A percentile compares a stretch with the other conserved stretches of the same genome.
These are phyloP conservation scores for Trypanosoma grayi DNA, from an alignment of 208 protist genomes.

Conservation along the genomic window DNA sequence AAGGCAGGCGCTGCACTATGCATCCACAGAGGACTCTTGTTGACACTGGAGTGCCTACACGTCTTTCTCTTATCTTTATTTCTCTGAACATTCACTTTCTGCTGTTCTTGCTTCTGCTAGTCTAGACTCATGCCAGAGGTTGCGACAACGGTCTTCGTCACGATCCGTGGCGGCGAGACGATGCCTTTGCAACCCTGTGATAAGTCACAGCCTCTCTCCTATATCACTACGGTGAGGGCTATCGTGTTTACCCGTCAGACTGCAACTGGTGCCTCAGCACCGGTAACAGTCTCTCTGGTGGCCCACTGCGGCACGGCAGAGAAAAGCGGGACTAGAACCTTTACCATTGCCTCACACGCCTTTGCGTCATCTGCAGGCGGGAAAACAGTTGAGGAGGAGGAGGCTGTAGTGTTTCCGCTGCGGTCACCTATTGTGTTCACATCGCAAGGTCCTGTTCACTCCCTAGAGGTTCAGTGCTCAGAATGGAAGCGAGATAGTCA, in stretches of 20 bases:
- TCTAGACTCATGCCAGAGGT: neutral
- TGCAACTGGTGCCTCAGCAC: neutral
- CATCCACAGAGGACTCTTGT: neutral
- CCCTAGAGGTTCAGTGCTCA: constrained; percentile 4
- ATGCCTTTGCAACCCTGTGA: neutral
- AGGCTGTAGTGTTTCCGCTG: neutral
- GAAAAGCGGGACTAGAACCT: neutral
- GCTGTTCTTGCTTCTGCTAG: neutral
- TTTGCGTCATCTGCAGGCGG: neutral
- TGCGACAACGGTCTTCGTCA: constrained; percentile 5
- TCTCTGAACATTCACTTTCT: neutral
- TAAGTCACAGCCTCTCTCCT: neutral
- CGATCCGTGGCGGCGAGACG: neutral
- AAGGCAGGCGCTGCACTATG: neutral
- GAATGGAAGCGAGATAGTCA: neutral
- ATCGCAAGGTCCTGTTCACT: neutral
- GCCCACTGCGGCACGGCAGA: neutral
- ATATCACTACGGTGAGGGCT: neutral
- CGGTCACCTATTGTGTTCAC: constrained; percentile 10
- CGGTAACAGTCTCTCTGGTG: neutral
- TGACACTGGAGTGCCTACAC: neutral
- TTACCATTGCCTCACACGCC: neutral
- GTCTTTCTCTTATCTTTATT: constrained; percentile 1
- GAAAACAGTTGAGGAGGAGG: neutral
- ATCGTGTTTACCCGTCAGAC: constrained; percentile 1